A percentile compares a stretch with the other conserved stretches of the same genome.
phyloP scores from a whole-genome alignment of 352 stramenopile genomes.

The Phytopythium oedochilum region DNA sequence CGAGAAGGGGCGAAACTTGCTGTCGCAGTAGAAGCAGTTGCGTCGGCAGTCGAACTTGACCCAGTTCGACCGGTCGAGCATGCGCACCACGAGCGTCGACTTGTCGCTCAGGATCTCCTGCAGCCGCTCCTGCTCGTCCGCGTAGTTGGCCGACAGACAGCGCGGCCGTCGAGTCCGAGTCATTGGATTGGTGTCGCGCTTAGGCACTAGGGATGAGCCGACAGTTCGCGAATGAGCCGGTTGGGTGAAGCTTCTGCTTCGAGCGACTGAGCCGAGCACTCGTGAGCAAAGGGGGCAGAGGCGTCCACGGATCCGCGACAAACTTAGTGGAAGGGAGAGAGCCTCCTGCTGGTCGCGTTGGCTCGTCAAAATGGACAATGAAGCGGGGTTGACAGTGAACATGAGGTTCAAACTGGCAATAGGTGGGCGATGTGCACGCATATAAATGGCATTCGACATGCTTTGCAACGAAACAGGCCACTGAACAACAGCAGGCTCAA shows the following conservation, averaged over 20 bases:
- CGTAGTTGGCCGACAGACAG: constrained; percentile 43
- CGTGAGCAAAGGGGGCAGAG: neutral
- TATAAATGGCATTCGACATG: neutral
- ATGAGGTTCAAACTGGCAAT: too few species aligned
- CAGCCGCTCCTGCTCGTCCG: constrained; percentile 51
- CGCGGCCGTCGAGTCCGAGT: constrained; percentile 26
- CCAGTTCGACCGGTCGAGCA: constrained; percentile 70
- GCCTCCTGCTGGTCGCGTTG: constrained; percentile 1
- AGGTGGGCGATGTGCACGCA: too few species aligned
- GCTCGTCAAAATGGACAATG: neutral
- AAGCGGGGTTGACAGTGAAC: neutral
- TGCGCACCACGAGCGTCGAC: constrained; percentile 35
- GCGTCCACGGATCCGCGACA: neutral
- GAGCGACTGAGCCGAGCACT: too few species aligned
- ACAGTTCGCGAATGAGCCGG: neutral
- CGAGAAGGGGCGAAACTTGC: constrained; percentile 71
- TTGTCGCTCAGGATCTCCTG: constrained; percentile 55
- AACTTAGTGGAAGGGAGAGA: neutral
- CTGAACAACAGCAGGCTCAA: neutral
- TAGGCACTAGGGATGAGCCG: neutral
- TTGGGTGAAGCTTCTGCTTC: too few species aligned
- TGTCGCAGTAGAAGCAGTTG: constrained; percentile 76
- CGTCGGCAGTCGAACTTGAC: constrained; percentile 60
- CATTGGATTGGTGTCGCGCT: neutral
- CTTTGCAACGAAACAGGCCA: neutral